Conservation (phyloP, 805 yeast genomes). For the Myxozyma kluyveri region DNA sequence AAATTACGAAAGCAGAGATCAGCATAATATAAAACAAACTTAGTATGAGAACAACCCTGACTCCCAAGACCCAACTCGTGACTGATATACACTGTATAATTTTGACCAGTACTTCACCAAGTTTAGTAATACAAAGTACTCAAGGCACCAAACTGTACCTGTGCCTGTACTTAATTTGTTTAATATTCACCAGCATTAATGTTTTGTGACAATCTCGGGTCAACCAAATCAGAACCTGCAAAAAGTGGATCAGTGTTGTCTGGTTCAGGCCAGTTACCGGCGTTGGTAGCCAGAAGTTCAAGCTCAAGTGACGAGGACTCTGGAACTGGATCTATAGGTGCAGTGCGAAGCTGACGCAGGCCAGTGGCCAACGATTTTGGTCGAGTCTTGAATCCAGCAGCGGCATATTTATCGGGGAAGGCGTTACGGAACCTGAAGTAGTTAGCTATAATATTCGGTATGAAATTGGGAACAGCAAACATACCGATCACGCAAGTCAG, state of each 20-base stretch:
- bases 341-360: slow-evolving; percentile 23
- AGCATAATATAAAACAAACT: background rate
- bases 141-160: too few species aligned
- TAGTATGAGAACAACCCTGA: too few species aligned
- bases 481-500: slow-evolving; percentile 46
- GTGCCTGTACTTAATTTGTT: too few species aligned
- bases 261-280: slow-evolving; percentile 18
- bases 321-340: slow-evolving; percentile 10
- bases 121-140: too few species aligned
- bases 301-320: slow-evolving; percentile 13
- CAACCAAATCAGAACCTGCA: slow-evolving; percentile 22
- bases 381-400: slow-evolving; percentile 44
- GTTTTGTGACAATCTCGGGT: too few species aligned
- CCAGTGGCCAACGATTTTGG: slow-evolving; percentile 19
- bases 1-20: background rate
- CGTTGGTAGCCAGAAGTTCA: slow-evolving; percentile 16
- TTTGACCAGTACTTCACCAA: too few species aligned
- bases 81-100: too few species aligned
- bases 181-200: slow-evolving; percentile 14
- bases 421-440: slow-evolving; percentile 49
- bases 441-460: background rate
- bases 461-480: slow-evolving; percentile 3
- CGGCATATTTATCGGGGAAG: slow-evolving; percentile 45
- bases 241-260: slow-evolving; percentile 17
- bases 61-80: too few species aligned